These are phyloP conservation scores for Hypoxylon sp. DNA, from an alignment of 2,329 filamentous ascomycete genomes.

Conservation along the genomic window DNA sequence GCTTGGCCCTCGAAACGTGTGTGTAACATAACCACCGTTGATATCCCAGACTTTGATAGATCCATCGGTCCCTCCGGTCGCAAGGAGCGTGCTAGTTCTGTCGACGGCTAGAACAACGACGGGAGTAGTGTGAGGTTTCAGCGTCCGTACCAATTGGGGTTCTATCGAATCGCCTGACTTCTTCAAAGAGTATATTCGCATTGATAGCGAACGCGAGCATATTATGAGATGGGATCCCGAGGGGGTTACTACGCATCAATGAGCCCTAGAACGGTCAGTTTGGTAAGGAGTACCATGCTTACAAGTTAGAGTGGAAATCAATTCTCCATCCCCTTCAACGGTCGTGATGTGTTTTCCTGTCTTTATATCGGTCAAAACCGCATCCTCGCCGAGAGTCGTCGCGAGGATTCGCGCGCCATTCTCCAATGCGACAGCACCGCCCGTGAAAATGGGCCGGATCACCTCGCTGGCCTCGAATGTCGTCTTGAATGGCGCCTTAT, in stretches of 20 bases:
- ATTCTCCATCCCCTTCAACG: constrained; percentile 89
- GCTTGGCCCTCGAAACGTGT: constrained; percentile 94
- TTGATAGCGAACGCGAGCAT: constrained; percentile 94
- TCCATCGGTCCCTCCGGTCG: constrained; percentile 93
- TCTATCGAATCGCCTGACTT: constrained; percentile 72
- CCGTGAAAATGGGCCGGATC: constrained; percentile 94
- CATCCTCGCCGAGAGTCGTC: constrained; percentile 93
- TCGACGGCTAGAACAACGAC: constrained; percentile 90
- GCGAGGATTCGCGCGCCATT: constrained; percentile 85
- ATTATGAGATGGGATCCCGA: constrained; percentile 89
- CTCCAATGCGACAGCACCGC: constrained; percentile 88
- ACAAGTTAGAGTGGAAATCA: constrained; percentile 81
- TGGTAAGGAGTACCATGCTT: constrained; percentile 45
- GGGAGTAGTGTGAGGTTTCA: constrained; percentile 92
- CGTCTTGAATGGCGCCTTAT: constrained; percentile 79
- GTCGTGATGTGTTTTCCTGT: constrained; percentile 86
- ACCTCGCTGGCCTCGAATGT: constrained; percentile 89
- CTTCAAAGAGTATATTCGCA: constrained; percentile 88
- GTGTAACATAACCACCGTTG: constrained; percentile 88
- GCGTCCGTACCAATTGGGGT: constrained; percentile 78
- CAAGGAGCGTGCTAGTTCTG: constrained; percentile 87
- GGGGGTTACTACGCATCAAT: constrained; percentile 77
- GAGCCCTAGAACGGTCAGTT: constrained; percentile 36
- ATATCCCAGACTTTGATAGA: constrained; percentile 98
- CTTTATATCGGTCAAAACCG: constrained; percentile 85